Evolutionary conservation across 768 basidiomycete species (phyloP).

Genomic region (Suillus alpinus): DNA sequence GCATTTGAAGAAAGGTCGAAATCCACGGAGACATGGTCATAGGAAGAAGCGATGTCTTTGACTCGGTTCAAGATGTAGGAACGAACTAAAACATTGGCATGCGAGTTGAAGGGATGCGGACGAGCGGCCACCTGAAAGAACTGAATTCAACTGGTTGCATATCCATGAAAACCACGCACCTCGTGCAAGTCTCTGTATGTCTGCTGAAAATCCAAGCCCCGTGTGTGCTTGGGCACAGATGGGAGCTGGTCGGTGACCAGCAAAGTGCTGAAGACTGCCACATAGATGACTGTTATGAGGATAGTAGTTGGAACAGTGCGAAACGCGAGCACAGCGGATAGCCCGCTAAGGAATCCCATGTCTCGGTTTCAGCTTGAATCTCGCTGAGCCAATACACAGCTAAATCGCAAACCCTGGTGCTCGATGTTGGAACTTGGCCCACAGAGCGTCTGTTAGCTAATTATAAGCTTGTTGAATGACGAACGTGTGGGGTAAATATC

Average conservation of each 20-base stretch:
- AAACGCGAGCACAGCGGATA: constrained; percentile 34
- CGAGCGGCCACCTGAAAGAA: constrained; percentile 52
- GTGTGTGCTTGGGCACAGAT: constrained; percentile 40
- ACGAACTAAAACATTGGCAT: constrained; percentile 69
- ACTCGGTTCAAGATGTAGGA: constrained; percentile 57
- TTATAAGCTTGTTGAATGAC: neutral
- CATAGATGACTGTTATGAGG: constrained; percentile 47
- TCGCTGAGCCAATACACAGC: neutral
- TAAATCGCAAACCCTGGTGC: neutral
- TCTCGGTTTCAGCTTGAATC: neutral
- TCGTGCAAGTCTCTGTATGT: constrained; percentile 59
- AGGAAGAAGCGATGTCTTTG: constrained; percentile 38
- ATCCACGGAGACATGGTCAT: constrained; percentile 47
- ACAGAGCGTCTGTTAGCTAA: neutral
- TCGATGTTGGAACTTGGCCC: neutral
- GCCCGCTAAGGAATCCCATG: constrained; percentile 25
- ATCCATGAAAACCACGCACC: constrained; percentile 30
- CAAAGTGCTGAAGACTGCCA: constrained; percentile 43
- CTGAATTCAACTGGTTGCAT: neutral
- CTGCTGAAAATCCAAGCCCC: constrained; percentile 46
- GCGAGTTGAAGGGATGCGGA: constrained; percentile 79
- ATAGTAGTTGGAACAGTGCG: constrained; percentile 42
- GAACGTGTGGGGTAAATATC: neutral
- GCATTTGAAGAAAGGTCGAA: constrained; percentile 51
- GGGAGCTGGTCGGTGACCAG: constrained; percentile 49